Percentiles rank a stretch among this genome's conserved stretches.
These are phyloP conservation scores for Spathaspora arborariae DNA, from an alignment of 805 yeast genomes.

Conservation along the genomic window DNA sequence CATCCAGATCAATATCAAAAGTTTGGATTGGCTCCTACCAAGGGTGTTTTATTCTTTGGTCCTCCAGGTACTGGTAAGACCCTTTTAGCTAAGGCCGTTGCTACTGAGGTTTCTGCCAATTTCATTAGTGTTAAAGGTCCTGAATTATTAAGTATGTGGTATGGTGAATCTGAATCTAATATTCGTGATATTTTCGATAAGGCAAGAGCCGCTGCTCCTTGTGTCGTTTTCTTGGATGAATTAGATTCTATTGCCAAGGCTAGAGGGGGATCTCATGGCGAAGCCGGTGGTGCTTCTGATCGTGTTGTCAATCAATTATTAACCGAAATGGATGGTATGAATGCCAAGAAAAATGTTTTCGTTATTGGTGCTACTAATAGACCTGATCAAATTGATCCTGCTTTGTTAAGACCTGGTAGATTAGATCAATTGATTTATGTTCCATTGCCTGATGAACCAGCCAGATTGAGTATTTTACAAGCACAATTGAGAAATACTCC, in stretches of 20 bases:
- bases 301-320: slow-evolving; percentile 93
- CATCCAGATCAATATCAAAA: slow-evolving; percentile 99
- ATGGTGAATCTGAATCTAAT: slow-evolving; percentile 96
- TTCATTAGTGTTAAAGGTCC: slow-evolving; percentile 98
- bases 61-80: slow-evolving; percentile 99
- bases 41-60: slow-evolving; percentile 97
- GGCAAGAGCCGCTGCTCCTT: slow-evolving; percentile 99
- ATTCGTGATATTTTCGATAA: slow-evolving; percentile 97
- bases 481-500: slow-evolving; percentile 99
- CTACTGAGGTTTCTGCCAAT: slow-evolving; percentile 98
- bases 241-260: slow-evolving; percentile 97
- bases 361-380: slow-evolving; percentile 99
- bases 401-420: slow-evolving; percentile 97
- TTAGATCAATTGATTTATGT: slow-evolving; percentile 97
- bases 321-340: slow-evolving; percentile 99
- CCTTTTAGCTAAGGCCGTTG: slow-evolving; percentile 96
- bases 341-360: slow-evolving; percentile 97
- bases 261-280: slow-evolving; percentile 87
- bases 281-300: slow-evolving; percentile 96
- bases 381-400: slow-evolving; percentile 99
- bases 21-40: slow-evolving; percentile 96
- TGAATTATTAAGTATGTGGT: slow-evolving; percentile 96
- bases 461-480: slow-evolving; percentile 85
- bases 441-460: slow-evolving; percentile 95
- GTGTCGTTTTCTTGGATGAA: slow-evolving; percentile 97